Evolutionary conservation across 225 moss, liverwort and hornwort species (phyloP).

Genomic region (Pseudisothecium myosuroides): DNA sequence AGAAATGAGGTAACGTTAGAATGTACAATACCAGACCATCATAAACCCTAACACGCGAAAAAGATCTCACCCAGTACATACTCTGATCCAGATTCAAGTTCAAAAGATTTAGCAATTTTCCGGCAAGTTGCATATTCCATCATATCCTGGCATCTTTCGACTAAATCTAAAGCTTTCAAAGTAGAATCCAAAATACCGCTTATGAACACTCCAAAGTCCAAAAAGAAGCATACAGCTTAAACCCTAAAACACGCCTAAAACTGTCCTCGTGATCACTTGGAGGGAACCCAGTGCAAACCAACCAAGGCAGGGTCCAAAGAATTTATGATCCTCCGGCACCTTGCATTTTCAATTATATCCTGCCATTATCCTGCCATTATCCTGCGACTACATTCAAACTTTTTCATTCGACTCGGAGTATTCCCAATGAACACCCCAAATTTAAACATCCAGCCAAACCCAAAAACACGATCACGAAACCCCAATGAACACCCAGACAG

Average conservation of each 20-base stretch:
- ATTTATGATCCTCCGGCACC: neutral
- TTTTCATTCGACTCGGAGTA: neutral
- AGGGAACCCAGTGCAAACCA: neutral
- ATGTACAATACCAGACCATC: neutral
- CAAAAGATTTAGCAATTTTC: neutral
- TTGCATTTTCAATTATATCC: neutral
- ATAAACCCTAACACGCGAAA: neutral
- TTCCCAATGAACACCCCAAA: neutral
- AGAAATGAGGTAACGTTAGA: neutral
- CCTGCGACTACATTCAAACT: neutral
- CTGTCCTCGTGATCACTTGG: neutral
- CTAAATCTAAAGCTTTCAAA: neutral
- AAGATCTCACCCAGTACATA: neutral
- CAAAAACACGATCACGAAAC: neutral
- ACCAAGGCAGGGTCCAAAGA: neutral
- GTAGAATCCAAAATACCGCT: neutral
- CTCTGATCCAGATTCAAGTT: neutral
- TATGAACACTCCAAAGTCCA: neutral
- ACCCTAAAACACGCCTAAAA: neutral
- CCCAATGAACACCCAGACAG: neutral
- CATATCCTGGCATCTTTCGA: neutral
- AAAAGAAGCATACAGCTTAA: neutral
- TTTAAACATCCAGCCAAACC: neutral
- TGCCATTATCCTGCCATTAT: neutral
- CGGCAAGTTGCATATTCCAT: neutral